Evolutionary conservation across 805 yeast genomes (phyloP).

Genomic region (Candida tammaniensis): DNA sequence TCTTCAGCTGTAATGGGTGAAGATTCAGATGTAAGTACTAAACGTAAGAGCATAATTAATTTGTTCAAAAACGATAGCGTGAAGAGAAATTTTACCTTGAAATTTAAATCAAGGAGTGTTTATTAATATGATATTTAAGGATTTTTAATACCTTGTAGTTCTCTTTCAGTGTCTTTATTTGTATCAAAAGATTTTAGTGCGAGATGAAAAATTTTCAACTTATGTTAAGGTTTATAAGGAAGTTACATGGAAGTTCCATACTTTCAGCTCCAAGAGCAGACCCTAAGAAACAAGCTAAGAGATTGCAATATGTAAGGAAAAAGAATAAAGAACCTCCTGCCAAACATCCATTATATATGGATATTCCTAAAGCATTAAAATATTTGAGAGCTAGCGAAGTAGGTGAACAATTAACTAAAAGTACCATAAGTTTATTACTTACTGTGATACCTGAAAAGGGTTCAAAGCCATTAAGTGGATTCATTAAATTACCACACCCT

Average conservation of each 20-base stretch:
- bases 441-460: slow-evolving; percentile 73
- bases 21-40: too few relatives aligned
- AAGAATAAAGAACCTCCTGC: slow-evolving; percentile 37
- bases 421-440: slow-evolving; percentile 62
- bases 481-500: slow-evolving; percentile 69
- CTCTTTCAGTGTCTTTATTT: not conserved
- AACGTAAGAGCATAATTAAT: slow-evolving; percentile 16
- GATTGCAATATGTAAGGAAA: slow-evolving; percentile 21
- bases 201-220: slow-evolving; percentile 6
- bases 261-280: slow-evolving; percentile 7
- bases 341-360: slow-evolving; percentile 65
- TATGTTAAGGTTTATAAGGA: slow-evolving; percentile 2
- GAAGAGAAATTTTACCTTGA: slow-evolving; percentile 17
- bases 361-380: slow-evolving; percentile 67
- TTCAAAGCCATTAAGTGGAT: slow-evolving; percentile 69
- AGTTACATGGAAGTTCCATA: not conserved
- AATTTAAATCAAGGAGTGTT: slow-evolving; percentile 17
- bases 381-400: slow-evolving; percentile 87
- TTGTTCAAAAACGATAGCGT: slow-evolving; percentile 15
- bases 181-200: not conserved
- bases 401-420: slow-evolving; percentile 71
- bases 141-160: not conserved
- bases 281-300: slow-evolving; percentile 19
- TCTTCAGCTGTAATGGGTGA: too few relatives aligned
- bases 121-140: too few relatives aligned